A percentile compares a stretch with the other conserved stretches of the same genome.
Conservation (phyloP, 2,329 filamentous ascomycete species). For the Penicillium brevicompactum region DNA sequence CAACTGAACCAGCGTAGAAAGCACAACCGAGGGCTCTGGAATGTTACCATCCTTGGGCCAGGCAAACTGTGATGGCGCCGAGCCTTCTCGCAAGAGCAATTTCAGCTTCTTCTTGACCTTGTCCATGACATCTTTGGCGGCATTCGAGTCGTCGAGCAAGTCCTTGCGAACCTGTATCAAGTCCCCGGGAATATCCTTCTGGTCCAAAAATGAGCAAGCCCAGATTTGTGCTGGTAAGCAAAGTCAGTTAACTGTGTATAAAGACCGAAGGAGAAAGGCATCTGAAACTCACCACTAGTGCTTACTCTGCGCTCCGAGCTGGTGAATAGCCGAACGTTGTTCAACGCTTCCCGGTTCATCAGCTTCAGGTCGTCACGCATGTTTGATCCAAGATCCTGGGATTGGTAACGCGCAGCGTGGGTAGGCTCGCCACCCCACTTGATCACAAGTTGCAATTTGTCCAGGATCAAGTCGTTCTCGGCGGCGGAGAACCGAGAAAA, state of each 20-base stretch:
- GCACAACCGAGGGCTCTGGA: slow-evolving; percentile 90
- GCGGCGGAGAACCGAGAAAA: slow-evolving; percentile 92
- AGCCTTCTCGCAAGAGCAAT: slow-evolving; percentile 84
- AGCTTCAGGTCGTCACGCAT: slow-evolving; percentile 94
- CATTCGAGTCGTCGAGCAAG: slow-evolving; percentile 94
- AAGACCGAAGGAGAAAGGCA: not conserved
- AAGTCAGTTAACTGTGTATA: slow-evolving; percentile 11
- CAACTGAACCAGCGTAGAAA: slow-evolving; percentile 85
- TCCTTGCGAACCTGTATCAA: slow-evolving; percentile 92
- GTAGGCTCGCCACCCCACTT: slow-evolving; percentile 99
- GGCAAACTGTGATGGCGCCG: slow-evolving; percentile 93
- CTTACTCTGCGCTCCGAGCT: slow-evolving; percentile 94
- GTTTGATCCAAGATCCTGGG: slow-evolving; percentile 90
- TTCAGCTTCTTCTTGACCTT: slow-evolving; percentile 99
- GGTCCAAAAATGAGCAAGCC: slow-evolving; percentile 82
- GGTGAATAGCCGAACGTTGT: slow-evolving; percentile 92
- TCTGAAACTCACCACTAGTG: slow-evolving; percentile 63
- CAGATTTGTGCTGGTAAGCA: slow-evolving; percentile 76
- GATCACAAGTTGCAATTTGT: slow-evolving; percentile 96
- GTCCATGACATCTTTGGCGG: slow-evolving; percentile 98
- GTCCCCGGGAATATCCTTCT: slow-evolving; percentile 81
- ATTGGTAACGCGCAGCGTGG: slow-evolving; percentile 93
- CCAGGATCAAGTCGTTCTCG: slow-evolving; percentile 88
- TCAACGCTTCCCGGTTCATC: slow-evolving; percentile 87
- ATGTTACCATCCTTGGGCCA: slow-evolving; percentile 85